Evolutionary conservation across 192 early-diverging fungal species (phyloP).

Genomic region (Linnemannia hyalina): DNA sequence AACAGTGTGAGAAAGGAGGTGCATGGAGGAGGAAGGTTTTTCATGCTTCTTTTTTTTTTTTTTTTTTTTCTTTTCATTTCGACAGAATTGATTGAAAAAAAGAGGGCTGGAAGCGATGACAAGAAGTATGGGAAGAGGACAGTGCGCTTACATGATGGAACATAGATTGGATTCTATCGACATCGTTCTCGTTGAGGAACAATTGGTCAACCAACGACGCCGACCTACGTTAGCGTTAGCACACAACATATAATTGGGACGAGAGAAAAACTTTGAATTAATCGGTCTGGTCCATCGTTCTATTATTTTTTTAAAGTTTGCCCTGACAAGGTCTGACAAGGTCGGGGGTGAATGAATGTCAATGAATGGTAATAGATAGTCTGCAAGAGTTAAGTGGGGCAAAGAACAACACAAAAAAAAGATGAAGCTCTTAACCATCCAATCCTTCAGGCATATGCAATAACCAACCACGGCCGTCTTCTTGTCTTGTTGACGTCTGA

Average conservation of each 20-base stretch:
- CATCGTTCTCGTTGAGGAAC: constrained; percentile 46
- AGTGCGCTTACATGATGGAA: constrained; percentile 46
- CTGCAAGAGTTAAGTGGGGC: too few species aligned
- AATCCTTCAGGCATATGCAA: not conserved
- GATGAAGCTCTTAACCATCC: not conserved
- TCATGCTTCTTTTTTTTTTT: not conserved
- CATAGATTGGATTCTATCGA: constrained; percentile 46
- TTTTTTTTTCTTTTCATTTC: not conserved
- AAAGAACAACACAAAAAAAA: constrained; percentile 5
- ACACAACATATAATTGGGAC: not conserved
- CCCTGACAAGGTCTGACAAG: not conserved
- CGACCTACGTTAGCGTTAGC: constrained; percentile 16
- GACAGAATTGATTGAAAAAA: too few species aligned
- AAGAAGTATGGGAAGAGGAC: not conserved
- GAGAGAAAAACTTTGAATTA: not conserved
- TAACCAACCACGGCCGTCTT: too few species aligned
- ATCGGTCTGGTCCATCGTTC: not conserved
- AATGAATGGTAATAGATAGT: not conserved
- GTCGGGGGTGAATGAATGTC: too few species aligned
- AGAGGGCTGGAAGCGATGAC: not conserved
- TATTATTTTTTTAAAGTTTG: not conserved
- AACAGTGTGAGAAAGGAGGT: not conserved
- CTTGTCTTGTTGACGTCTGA: not conserved
- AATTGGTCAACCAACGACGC: constrained; percentile 50
- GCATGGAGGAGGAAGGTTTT: not conserved